Base-by-base conservation (phyloP, 2,329 filamentous ascomycete species). In the Venturia pyrina region DNA sequence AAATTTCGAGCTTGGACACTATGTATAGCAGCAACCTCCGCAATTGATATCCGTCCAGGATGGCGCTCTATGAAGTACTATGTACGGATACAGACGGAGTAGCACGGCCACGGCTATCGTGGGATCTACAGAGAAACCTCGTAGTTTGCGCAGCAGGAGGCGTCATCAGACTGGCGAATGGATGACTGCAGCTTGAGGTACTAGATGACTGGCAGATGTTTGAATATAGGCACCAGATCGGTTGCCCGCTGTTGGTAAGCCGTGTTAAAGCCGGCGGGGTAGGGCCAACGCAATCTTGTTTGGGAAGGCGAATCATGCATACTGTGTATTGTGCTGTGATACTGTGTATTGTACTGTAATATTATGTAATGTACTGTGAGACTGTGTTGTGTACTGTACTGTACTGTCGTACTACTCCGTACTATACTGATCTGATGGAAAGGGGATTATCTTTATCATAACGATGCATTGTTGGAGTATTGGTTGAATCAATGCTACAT, bases 1-100 rank as follows among this genome's bases (percentile, higher is more conserved):
- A 59, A 59, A 40, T 59, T 59, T 19, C 28, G 10, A 59, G 53
- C 53, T 59, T 59, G 53, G 53, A 59, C 53, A 59, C 37, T 5
- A 56, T 56, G 3, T 13, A 56, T 19, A 13, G 21, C 15, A 37
- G 53, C 15, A 59, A 59, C 53, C 53, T 59, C 53, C 53, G 53
- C 53, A 56, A 56, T 34, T 56, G 50, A 24, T 21, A 21, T 24
- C 1, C 11, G 41, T 21, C 19, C 17, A 24, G 46, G 46, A 50
- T 50, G 46, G 5, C 46, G 46, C 46, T 24, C 8, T 40, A 28
- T 4, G 28, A 4, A 4, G 28, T 28, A 28, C 28, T 28, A 2
- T 4, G 28, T 28, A 28, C 28, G 28, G 28, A 28, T 28, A 2
- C 28, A 4, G 2, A 28, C 28, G 28, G 28, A 28, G 28, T 28